Conservation (phyloP, 2,329 filamentous ascomycete genomes). For the Kalaharituber pfeilii region DNA sequence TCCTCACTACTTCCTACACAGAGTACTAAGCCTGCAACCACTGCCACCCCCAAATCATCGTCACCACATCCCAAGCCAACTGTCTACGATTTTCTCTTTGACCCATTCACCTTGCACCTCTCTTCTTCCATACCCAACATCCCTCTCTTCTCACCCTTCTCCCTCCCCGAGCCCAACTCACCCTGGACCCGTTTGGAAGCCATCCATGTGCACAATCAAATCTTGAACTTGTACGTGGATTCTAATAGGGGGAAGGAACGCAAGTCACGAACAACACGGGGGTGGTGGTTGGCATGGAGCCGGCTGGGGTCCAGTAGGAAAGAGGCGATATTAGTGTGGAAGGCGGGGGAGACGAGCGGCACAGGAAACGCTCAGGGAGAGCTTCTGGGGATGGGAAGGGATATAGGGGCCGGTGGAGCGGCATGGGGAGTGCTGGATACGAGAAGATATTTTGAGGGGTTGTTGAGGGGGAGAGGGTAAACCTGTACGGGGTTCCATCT, state of each 20-base stretch:
- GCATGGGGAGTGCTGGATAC: slow-evolving; percentile 8
- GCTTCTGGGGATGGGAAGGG: slow-evolving; percentile 3
- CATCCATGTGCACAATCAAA: slow-evolving; percentile 46
- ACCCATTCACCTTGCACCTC: slow-evolving; percentile 31
- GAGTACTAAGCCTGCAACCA: no score
- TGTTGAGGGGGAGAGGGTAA: no score
- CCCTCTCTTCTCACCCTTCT: neutral
- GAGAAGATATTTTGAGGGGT: slow-evolving; percentile 14
- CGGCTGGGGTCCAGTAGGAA: slow-evolving; percentile 24
- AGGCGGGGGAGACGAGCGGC: slow-evolving; percentile 10
- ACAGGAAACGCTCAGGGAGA: no score
- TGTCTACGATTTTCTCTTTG: slow-evolving; percentile 46
- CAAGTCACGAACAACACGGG: slow-evolving; percentile 47
- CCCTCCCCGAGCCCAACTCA: no score
- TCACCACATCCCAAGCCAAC: no score
- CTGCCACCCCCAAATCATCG: no score
- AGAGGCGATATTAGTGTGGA: slow-evolving; percentile 13
- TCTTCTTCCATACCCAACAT: neutral
- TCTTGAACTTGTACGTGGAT: slow-evolving; percentile 36
- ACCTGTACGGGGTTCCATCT: no score
- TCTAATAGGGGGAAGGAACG: slow-evolving; percentile 36
- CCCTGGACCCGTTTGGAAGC: slow-evolving; percentile 45
- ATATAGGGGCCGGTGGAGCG: slow-evolving; percentile 1
- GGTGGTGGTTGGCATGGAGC: slow-evolving; percentile 55
- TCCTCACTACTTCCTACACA: no score